Base-by-base conservation (phyloP, 2,329 filamentous ascomycete species). In the Ophiocordyceps camponoti-floridani region DNA sequence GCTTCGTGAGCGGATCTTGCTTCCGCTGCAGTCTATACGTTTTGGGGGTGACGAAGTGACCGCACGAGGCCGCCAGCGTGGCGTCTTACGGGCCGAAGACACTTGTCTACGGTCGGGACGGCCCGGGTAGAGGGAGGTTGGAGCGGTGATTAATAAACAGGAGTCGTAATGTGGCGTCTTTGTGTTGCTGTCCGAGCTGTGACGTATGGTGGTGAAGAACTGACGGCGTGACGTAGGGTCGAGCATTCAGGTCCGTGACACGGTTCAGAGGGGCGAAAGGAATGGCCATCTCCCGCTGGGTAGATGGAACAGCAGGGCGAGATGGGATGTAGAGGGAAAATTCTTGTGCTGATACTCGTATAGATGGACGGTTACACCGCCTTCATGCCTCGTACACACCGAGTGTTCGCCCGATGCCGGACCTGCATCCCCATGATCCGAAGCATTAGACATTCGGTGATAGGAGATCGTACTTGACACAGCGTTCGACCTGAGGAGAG, bases 391-490 rank as follows among this genome's bases (percentile, higher is more conserved):
- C 28, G 28, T 30, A 30, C 12, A 30, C 28, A 12, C 28, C 28
- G 12, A 9, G 8, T 30, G 9, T 2, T 35, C 6, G 12, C n/a
- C 12, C 14, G 6, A 6, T 35, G n/a, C 9, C 7, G 14, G 6
- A 14, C n/a, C n/a, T 10, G 23, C 8, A 12, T 9, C 23, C 23
- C 5, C 23, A 5, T 23, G 23, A 23, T 23, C 5, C 23, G 23
- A 40, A 37, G 33, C 23, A 11, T 57, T 65, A 94, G 50, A 94
- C 78, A 66, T 94, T 94, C 3, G 87, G 87, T 43, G 85, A 85
- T 48, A 95, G 66, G 50, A 85, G 72, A 62, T 95, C 87, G 53
- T 89, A 94, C 59, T 88, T 91, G 54, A 95, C 88, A 59, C 85
- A 94, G 56, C 76, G 73, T 62, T 94, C 87, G 31, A 89, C 84